These are phyloP conservation scores for Poa annua DNA, from an alignment of 176 grass and related monocot genomes.

Conservation along the genomic window DNA sequence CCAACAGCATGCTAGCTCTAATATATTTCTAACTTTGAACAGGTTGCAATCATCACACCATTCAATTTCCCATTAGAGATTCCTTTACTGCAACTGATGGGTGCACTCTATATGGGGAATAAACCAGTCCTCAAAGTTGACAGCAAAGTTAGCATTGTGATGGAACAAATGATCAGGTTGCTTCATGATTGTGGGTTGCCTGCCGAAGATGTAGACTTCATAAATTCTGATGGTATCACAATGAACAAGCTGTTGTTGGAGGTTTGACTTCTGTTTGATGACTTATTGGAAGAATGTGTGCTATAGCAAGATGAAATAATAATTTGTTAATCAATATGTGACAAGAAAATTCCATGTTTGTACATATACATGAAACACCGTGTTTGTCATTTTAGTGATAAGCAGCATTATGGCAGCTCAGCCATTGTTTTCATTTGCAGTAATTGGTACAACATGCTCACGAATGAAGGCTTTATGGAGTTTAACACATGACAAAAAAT, in stretches of 20 bases:
- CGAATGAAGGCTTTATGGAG: background rate
- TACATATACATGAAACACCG: background rate
- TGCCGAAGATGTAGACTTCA: constrained; percentile 84
- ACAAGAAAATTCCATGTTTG: constrained; percentile 8
- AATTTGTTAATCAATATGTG: background rate
- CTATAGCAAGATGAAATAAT: constrained; percentile 37
- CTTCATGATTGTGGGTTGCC: constrained; percentile 92
- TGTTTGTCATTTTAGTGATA: constrained; percentile 17
- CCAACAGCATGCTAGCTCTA: constrained; percentile 33
- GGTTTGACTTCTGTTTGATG: constrained; percentile 45
- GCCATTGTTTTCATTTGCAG: constrained; percentile 3
- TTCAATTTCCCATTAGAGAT: constrained; percentile 99
- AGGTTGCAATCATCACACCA: constrained; percentile 96
- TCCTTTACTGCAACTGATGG: constrained; percentile 92
- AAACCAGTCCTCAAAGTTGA: constrained; percentile 98
- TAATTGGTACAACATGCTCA: constrained; percentile 1
- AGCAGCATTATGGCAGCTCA: background rate
- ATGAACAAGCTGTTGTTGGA: constrained; percentile 95
- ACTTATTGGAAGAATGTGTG: background rate
- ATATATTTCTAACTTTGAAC: constrained; percentile 43
- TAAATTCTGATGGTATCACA: constrained; percentile 88
- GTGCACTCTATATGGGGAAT: constrained; percentile 98
- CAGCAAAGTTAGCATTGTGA: constrained; percentile 99
- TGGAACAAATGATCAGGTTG: constrained; percentile 96
- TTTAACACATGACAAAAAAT: constrained; percentile 19